phyloP scores from a whole-genome alignment of 2,329 filamentous ascomycete species.

The Drechslera avenae region DNA sequence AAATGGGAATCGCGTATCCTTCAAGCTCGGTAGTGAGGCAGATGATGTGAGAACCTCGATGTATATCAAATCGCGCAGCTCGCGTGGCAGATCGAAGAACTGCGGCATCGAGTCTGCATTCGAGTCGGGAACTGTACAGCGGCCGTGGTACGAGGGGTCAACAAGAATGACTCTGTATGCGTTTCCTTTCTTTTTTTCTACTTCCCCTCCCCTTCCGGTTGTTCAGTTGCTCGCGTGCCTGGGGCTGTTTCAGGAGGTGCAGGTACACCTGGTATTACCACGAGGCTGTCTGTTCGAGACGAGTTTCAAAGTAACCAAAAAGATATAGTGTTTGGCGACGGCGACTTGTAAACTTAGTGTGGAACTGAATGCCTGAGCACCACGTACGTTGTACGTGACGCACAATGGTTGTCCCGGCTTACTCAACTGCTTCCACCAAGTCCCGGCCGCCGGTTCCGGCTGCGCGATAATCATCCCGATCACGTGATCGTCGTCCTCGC shows the following conservation, averaged over 20 bases:
- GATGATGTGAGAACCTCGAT: constrained; percentile 31
- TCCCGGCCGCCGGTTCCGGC: too few species aligned
- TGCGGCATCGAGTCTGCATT: constrained; percentile 23
- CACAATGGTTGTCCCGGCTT: too few species aligned
- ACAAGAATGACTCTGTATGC: not conserved
- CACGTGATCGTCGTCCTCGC: too few species aligned
- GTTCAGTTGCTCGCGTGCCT: constrained; percentile 6
- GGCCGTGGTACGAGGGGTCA: not conserved
- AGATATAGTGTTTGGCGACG: too few species aligned
- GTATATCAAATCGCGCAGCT: constrained; percentile 45
- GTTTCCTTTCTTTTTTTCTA: not conserved
- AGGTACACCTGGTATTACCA: constrained; percentile 5
- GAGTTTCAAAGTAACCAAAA: constrained; percentile 1
- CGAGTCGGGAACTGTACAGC: not conserved
- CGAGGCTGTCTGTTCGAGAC: constrained; percentile 5
- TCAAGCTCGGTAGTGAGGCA: constrained; percentile 24
- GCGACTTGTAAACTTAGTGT: too few species aligned
- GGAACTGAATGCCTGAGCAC: too few species aligned
- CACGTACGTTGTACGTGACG: too few species aligned
- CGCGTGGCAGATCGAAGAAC: constrained; percentile 38
- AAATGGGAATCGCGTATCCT: constrained; percentile 25
- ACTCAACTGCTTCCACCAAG: too few species aligned
- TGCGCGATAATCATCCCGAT: too few species aligned
- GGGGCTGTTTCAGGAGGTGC: constrained; percentile 9
- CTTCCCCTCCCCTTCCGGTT: too few species aligned